Percentiles rank a stretch among this genome's conserved stretches.
Conservation (phyloP, 2,329 filamentous ascomycete species). For the Colletotrichum phormii region DNA sequence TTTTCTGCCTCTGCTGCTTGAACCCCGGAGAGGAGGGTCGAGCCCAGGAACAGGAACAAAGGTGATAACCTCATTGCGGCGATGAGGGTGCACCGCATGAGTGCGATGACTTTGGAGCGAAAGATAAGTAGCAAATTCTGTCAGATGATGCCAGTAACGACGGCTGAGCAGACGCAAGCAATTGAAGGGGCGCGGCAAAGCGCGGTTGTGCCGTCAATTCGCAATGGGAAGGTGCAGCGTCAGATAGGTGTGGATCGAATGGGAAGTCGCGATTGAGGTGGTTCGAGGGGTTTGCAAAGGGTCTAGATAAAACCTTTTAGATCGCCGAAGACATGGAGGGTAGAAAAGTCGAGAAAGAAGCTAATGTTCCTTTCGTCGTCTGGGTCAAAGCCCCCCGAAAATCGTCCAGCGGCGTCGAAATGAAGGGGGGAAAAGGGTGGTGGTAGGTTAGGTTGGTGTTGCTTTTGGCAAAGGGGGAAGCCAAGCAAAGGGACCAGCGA, state of each 20-base stretch:
- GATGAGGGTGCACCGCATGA: constrained; percentile 28
- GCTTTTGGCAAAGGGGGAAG: constrained; percentile 32
- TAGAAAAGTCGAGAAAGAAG: constrained; percentile 19
- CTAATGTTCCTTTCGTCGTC: constrained; percentile 25
- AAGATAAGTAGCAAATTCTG: not conserved
- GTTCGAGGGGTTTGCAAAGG: constrained; percentile 23
- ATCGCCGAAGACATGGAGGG: constrained; percentile 31
- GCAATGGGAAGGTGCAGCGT: constrained; percentile 9
- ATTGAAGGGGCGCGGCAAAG: constrained; percentile 8
- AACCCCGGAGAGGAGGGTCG: constrained; percentile 53
- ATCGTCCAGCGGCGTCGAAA: constrained; percentile 34
- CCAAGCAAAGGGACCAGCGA: constrained; percentile 31
- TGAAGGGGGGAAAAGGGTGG: constrained; percentile 12
- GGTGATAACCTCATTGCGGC: constrained; percentile 58
- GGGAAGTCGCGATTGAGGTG: constrained; percentile 20
- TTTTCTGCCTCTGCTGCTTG: constrained; percentile 52
- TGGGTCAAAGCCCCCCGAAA: constrained; percentile 28
- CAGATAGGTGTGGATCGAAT: constrained; percentile 23
- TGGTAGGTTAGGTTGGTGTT: constrained; percentile 22
- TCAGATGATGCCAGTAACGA: not conserved
- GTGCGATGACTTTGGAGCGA: constrained; percentile 5
- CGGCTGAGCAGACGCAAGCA: not conserved
- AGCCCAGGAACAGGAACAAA: constrained; percentile 60
- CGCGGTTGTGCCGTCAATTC: constrained; percentile 24
- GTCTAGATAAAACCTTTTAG: constrained; percentile 28